phyloP scores from a whole-genome alignment of 306 rosid species.

The Rosa lucieae region DNA sequence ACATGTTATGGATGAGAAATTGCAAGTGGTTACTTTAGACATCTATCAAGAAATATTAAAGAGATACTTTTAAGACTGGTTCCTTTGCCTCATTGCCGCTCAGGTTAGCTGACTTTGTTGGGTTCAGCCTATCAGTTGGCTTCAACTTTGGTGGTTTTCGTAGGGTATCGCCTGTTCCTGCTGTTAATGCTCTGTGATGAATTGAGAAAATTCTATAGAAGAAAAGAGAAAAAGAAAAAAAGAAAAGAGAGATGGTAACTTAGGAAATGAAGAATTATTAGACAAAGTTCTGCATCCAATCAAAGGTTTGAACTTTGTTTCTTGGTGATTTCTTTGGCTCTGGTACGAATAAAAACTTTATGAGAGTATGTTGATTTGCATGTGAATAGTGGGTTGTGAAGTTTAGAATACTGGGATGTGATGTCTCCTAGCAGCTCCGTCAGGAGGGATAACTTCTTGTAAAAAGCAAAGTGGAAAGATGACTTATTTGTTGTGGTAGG shows the following conservation, averaged over 20 bases:
- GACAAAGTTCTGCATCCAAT: conserved; percentile 6
- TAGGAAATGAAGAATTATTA: neutral
- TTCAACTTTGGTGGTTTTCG: neutral
- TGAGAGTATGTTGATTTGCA: neutral
- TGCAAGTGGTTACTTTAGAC: conserved; percentile 9
- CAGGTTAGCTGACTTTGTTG: conserved; percentile 6
- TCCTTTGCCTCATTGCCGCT: neutral
- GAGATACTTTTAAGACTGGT: conserved; percentile 7
- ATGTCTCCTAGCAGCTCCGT: neutral
- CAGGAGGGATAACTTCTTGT: neutral
- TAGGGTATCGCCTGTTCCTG: neutral
- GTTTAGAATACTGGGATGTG: conserved; percentile 1
- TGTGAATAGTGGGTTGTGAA: conserved; percentile 16
- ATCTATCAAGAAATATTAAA: neutral
- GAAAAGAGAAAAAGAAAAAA: neutral
- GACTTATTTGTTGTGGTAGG: neutral
- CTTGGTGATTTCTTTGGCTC: neutral
- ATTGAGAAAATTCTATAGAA: neutral
- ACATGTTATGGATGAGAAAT: conserved; percentile 21
- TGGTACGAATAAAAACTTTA: conserved; percentile 12
- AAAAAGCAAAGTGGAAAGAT: neutral
- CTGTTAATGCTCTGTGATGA: conserved; percentile 4
- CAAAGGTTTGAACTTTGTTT: conserved; percentile 13
- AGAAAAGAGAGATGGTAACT: neutral
- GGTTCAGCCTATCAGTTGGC: conserved; percentile 9